A percentile compares a stretch with the other conserved stretches of the same genome.
phyloP scores from a whole-genome alignment of 2,329 filamentous ascomycete species.

The Xylaria sp. region DNA sequence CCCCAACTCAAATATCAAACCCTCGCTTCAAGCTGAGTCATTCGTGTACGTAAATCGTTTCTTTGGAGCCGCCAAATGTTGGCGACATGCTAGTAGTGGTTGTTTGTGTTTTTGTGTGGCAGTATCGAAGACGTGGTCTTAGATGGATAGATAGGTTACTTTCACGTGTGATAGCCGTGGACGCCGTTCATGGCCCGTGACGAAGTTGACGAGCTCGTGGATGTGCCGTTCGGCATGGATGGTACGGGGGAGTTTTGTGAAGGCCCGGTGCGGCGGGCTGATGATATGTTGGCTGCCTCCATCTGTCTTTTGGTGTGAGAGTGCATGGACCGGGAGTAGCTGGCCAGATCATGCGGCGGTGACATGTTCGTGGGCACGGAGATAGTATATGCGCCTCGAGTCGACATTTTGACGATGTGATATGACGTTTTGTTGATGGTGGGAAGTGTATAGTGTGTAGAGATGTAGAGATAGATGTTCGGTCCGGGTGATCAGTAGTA shows the following conservation, averaged over 20 bases:
- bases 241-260: slow-evolving; percentile 36
- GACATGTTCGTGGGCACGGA: slow-evolving; percentile 45
- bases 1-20: slow-evolving; percentile 1
- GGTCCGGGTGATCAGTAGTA: slow-evolving; percentile 1
- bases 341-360: slow-evolving; percentile 49
- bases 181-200: slow-evolving; percentile 21
- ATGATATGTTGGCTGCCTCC: slow-evolving; percentile 64
- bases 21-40: slow-evolving; percentile 3
- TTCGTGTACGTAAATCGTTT: slow-evolving; percentile 28
- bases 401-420: slow-evolving; percentile 43
- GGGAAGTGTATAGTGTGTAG: slow-evolving; percentile 5
- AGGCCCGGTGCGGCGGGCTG: slow-evolving; percentile 50
- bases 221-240: slow-evolving; percentile 46
- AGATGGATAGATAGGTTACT: background rate
- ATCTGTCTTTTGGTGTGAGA: slow-evolving; percentile 74
- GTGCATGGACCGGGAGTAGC: slow-evolving; percentile 71
- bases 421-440: background rate
- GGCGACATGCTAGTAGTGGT: background rate
- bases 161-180: slow-evolving; percentile 28
- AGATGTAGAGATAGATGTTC: slow-evolving; percentile 2
- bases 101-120: background rate
- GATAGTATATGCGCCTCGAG: slow-evolving; percentile 43
- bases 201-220: slow-evolving; percentile 32
- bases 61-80: background rate
- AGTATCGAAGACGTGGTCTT: background rate